Percentiles rank a stretch among this genome's conserved stretches.
Evolutionary conservation across 352 stramenopile genomes (phyloP).

Genomic region (Globisporangium polare): DNA sequence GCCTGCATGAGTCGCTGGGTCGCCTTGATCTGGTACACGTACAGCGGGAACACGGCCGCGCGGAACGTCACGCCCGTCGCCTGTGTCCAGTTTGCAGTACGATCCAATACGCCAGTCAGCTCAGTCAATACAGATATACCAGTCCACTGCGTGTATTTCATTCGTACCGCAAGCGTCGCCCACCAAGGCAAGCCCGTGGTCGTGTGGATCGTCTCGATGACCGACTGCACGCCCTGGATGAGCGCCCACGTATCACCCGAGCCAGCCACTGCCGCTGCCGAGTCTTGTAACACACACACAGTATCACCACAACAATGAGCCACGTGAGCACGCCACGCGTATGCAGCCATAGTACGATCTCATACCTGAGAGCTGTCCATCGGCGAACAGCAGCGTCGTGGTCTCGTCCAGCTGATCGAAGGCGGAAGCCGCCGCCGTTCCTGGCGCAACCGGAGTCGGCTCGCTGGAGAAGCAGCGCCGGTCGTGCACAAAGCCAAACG

Average conservation of each 20-base stretch:
- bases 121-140: too few relatives aligned
- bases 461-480: constrained; percentile 27
- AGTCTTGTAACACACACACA: constrained; percentile 19
- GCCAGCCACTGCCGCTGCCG: constrained; percentile 19
- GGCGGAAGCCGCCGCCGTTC: constrained; percentile 6
- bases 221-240: constrained; percentile 55
- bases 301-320: not conserved
- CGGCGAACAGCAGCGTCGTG: constrained; percentile 19
- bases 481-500: constrained; percentile 19
- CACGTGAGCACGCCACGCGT: not conserved
- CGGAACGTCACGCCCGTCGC: constrained; percentile 61
- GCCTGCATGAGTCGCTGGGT: constrained; percentile 61
- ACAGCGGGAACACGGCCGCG: constrained; percentile 64
- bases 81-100: constrained; percentile 17
- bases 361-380: constrained; percentile 36
- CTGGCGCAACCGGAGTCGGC: not conserved
- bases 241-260: constrained; percentile 35
- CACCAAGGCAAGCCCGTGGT: constrained; percentile 74
- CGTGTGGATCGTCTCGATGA: constrained; percentile 58
- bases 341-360: not conserved
- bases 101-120: too few relatives aligned
- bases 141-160: not conserved
- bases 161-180: constrained; percentile 52
- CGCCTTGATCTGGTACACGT: constrained; percentile 65
- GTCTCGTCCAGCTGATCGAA: constrained; percentile 23